Evolutionary conservation across 495 filamentous ascomycete genomes (phyloP).

Genomic region (Daldinia loculata): DNA sequence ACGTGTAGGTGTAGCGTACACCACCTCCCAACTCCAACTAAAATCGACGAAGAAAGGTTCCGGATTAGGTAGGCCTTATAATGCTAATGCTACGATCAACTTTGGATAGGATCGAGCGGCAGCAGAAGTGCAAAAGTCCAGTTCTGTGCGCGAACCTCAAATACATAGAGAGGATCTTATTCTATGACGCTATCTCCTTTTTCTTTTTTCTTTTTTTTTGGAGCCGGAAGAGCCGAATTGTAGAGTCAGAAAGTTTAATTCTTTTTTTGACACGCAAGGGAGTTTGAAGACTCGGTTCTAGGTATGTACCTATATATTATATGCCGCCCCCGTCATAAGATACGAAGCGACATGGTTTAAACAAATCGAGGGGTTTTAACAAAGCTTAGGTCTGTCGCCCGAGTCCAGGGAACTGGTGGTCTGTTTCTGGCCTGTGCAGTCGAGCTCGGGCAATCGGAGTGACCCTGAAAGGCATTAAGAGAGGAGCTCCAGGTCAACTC

Average conservation of each 20-base stretch:
- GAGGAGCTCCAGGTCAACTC: constrained; percentile 14
- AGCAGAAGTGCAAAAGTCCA: constrained; percentile 21
- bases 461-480: constrained; percentile 19
- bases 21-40: constrained; percentile 5
- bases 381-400: constrained; percentile 12
- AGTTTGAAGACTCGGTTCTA: not conserved
- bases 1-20: not conserved
- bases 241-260: not conserved
- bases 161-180: not conserved
- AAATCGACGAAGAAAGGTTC: constrained; percentile 12
- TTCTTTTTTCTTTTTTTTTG: constrained; percentile 4
- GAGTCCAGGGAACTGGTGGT: constrained; percentile 31
- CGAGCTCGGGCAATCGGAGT: constrained; percentile 28
- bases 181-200: constrained; percentile 3
- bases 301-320: not conserved
- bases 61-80: constrained; percentile 18
- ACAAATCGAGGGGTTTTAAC: constrained; percentile 5
- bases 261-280: not conserved
- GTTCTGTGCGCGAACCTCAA: not conserved
- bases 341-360: not conserved
- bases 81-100: constrained; percentile 8
- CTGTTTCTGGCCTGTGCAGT: constrained; percentile 15
- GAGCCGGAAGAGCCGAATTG: constrained; percentile 20
- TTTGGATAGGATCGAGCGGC: constrained; percentile 30
- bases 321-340: not conserved